These are phyloP conservation scores for Blastomyces silverae DNA, from an alignment of 2,329 filamentous ascomycete genomes.

Conservation along the genomic window DNA sequence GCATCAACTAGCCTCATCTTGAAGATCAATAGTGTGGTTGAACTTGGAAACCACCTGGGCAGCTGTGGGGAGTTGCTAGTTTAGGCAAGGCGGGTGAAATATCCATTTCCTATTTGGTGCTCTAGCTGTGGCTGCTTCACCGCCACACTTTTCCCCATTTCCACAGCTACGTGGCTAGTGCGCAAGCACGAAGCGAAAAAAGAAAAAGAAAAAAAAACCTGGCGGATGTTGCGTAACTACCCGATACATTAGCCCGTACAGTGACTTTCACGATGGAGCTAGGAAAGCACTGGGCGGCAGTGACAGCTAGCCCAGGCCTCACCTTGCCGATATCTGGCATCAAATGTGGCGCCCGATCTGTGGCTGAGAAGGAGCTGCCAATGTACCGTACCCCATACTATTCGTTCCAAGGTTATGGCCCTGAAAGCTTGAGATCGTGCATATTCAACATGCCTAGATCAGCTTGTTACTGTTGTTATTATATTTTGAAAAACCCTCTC, in stretches of 20 bases:
- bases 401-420: neutral
- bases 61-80: neutral
- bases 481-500: too few relatives aligned
- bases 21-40: neutral
- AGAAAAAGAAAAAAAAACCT: too few relatives aligned
- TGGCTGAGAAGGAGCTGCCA: neutral
- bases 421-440: neutral
- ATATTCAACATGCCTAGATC: neutral
- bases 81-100: neutral
- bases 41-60: neutral
- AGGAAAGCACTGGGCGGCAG: neutral
- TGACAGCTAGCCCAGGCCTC: neutral
- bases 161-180: neutral
- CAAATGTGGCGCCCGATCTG: constrained; percentile 2
- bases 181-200: neutral
- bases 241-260: neutral
- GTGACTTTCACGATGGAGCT: neutral
- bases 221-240: neutral
- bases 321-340: neutral
- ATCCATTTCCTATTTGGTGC: neutral
- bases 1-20: too few relatives aligned
- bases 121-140: neutral
- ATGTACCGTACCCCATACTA: neutral
- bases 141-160: neutral
- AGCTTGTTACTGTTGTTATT: neutral